These are phyloP conservation scores for Nepenthes mirabilis DNA, from an alignment of 148 eudicot genomes.

Conservation along the genomic window DNA sequence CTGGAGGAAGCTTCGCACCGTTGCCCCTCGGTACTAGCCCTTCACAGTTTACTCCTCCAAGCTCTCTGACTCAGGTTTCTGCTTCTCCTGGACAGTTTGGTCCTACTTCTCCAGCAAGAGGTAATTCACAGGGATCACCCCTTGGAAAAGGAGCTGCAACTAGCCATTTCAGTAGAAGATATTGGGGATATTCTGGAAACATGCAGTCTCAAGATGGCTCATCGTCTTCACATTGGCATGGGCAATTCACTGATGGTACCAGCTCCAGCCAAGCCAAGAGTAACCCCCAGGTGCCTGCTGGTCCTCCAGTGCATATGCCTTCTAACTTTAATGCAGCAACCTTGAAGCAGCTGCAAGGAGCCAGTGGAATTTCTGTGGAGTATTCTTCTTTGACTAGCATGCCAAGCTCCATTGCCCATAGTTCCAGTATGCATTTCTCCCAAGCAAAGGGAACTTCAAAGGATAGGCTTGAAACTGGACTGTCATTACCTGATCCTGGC, in stretches of 20 bases:
- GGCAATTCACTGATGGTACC: conserved; percentile 30
- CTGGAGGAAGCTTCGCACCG: conserved; percentile 61
- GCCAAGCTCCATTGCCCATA: conserved; percentile 22
- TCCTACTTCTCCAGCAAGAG: conserved; percentile 69
- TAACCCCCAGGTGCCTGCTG: conserved; percentile 29
- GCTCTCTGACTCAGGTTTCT: conserved; percentile 35
- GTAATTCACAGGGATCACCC: conserved; percentile 74
- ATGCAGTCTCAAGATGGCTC: conserved; percentile 44
- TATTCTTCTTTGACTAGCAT: conserved; percentile 22
- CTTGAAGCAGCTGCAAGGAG: conserved; percentile 51
- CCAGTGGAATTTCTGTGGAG: conserved; percentile 20
- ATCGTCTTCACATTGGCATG: conserved; percentile 46
- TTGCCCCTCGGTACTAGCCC: conserved; percentile 96
- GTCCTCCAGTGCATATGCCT: conserved; percentile 38
- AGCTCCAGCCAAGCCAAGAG: conserved; percentile 45
- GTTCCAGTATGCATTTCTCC: conserved; percentile 20
- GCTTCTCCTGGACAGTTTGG: conserved; percentile 89
- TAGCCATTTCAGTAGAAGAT: conserved; percentile 59
- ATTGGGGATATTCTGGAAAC: conserved; percentile 53
- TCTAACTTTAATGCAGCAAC: conserved; percentile 28
- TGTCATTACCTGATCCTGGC: conserved; percentile 71
- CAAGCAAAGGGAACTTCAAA: conserved; percentile 23
- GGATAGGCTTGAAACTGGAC: conserved; percentile 41
- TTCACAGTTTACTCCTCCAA: conserved; percentile 95
- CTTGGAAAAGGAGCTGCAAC: conserved; percentile 57